A percentile compares a stretch with the other conserved stretches of the same genome.
Evolutionary conservation across 2,329 filamentous ascomycete genomes (phyloP).

Genomic region (Aspergillus chevalieri): DNA sequence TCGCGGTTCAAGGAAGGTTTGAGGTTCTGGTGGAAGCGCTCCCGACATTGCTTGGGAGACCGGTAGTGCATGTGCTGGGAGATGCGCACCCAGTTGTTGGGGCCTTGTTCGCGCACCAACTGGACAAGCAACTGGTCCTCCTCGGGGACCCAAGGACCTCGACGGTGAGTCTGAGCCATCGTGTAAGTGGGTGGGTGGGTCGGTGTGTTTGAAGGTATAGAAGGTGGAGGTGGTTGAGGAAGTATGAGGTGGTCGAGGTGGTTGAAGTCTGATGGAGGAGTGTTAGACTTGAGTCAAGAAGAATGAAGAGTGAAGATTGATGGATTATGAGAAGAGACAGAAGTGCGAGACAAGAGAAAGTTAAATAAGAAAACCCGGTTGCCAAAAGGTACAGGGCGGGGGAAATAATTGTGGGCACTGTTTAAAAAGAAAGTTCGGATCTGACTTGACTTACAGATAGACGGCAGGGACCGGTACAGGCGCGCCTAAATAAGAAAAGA

Average conservation of each 20-base stretch:
- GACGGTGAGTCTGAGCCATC: slow-evolving; percentile 53
- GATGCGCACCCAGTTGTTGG: slow-evolving; percentile 87
- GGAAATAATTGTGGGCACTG: neutral
- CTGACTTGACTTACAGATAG: neutral
- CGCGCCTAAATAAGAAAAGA: neutral
- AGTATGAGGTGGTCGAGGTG: neutral
- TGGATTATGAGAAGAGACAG: neutral
- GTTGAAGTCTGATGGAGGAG: neutral
- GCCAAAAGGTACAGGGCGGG: neutral
- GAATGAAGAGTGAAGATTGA: neutral
- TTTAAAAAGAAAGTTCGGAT: slow-evolving; percentile 1
- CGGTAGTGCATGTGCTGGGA: slow-evolving; percentile 67
- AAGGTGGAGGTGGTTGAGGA: neutral
- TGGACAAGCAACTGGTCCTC: slow-evolving; percentile 68
- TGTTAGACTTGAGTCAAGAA: neutral
- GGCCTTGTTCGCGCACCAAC: slow-evolving; percentile 64
- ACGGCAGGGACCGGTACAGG: neutral
- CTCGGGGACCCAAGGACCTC: slow-evolving; percentile 75
- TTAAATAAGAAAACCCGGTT: neutral
- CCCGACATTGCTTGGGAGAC: slow-evolving; percentile 89
- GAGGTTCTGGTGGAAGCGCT: slow-evolving; percentile 89
- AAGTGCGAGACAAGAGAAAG: neutral
- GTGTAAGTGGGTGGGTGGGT: neutral
- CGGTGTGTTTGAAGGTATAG: neutral
- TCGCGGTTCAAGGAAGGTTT: slow-evolving; percentile 69